Evolutionary conservation across 1,284 basidiomycete genomes (phyloP), one percentile per base, ranked within the genome.

Genomic region (Naganishia cerealis): DNA sequence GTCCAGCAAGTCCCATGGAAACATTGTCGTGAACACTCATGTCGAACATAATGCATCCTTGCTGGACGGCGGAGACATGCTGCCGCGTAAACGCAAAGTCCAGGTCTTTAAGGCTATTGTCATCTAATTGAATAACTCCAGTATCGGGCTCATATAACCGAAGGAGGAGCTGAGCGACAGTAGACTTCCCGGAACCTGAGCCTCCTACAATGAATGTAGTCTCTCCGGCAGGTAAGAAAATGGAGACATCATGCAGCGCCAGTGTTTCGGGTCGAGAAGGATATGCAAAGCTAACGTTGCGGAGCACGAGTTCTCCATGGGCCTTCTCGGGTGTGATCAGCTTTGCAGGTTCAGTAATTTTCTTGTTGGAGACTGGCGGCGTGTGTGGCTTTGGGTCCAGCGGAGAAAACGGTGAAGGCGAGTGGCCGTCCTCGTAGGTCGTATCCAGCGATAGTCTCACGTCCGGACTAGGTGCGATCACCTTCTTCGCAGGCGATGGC

Each of bases 111-210:
- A 94, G 80, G 55, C 89, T 87, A 73, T 91, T 89, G 72, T 94
- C 89, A 78, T 98, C 95, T 42, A 97, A 82, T 46, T 86, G 84
- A 61, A 98, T 86, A 6, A 76, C 81, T 1, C 90, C 91, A 15
- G 78, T 69, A 52, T 83, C 80, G 0, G 87, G 85, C 1, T 83
- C 77, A 82, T 97, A 98, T 78, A 95, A 83, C 10, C 90, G 85
- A 26, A 94, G 83, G 0, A 98, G 84, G 1, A 96, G 85, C 67
- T 89, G 86, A 0, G 90, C 91, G 69, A 97, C 84, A 0, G 93
- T 97, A n/a, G 88, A 90, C 82, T 99, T 98, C 48, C 94, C 94
- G 1, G 88, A 90, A 2, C 94, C 94, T 1, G 90, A 92, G 1
- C 88, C 87, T 57, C 94, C 95, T 65, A 97, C 91, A 73, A 98